Conservation (phyloP, 345 rosid species). For the Eucalyptus pauciflora region DNA sequence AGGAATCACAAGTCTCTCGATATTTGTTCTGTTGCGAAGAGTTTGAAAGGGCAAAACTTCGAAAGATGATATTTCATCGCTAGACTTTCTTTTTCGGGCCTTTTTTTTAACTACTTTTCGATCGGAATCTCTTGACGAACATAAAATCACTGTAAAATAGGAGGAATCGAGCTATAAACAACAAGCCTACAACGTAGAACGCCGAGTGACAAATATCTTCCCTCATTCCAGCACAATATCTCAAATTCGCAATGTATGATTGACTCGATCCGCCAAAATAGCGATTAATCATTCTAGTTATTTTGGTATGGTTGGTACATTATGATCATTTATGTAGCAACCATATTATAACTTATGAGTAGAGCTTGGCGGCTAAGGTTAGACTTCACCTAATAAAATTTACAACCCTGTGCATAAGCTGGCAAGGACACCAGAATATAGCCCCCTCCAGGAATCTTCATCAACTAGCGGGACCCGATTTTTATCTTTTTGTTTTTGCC, state of each 20-base stretch:
- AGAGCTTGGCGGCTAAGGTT: not conserved
- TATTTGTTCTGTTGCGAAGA: not conserved
- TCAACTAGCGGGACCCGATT: not conserved
- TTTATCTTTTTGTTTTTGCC: not conserved
- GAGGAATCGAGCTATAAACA: not conserved
- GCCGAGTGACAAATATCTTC: not conserved
- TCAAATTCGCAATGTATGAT: not conserved
- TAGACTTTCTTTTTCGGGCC: not conserved
- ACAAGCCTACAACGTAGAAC: rapidly evolving
- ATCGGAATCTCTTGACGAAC: not conserved
- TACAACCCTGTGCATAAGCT: not conserved
- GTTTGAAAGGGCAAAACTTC: not conserved
- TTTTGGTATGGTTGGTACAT: not conserved
- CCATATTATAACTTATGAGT: not conserved
- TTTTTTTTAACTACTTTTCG: not conserved
- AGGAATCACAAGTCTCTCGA: not conserved
- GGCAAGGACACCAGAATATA: not conserved
- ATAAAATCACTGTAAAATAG: not conserved
- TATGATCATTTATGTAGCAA: not conserved
- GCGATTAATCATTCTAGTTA: not conserved
- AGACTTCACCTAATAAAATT: not conserved
- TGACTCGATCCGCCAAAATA: not conserved
- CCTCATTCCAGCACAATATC: not conserved
- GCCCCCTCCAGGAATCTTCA: not conserved
- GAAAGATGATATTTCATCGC: not conserved